Percentiles rank a stretch among this genome's conserved stretches.
phyloP scores from a whole-genome alignment of 352 stramenopile species.

The Aphanomyces cochlioides region DNA sequence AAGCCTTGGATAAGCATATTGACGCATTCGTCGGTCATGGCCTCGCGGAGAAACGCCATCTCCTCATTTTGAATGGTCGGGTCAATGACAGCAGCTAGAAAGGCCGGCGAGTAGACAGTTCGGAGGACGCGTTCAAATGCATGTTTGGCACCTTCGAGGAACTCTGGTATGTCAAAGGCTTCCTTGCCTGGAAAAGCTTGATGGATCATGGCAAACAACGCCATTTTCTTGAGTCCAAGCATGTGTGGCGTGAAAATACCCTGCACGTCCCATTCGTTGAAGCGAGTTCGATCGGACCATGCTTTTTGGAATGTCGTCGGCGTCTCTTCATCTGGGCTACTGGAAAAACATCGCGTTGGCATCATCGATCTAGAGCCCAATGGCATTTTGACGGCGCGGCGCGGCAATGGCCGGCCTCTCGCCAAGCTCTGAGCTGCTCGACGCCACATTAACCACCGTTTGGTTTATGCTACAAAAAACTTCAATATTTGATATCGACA shows the following conservation, averaged over 20 bases:
- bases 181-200: constrained; percentile 9
- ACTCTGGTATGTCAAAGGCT: constrained; percentile 20
- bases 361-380: too few relatives aligned
- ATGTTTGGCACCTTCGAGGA: constrained; percentile 19
- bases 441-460: too few relatives aligned
- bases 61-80: constrained; percentile 22
- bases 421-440: too few relatives aligned
- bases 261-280: constrained; percentile 13
- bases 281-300: constrained; percentile 17
- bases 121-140: constrained; percentile 25
- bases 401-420: too few relatives aligned
- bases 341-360: not conserved
- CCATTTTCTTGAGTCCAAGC: constrained; percentile 17
- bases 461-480: too few relatives aligned
- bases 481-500: too few relatives aligned
- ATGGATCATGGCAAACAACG: constrained; percentile 19
- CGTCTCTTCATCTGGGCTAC: not conserved
- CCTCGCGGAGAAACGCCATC: not conserved
- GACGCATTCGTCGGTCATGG: constrained; percentile 19
- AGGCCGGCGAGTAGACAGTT: constrained; percentile 26
- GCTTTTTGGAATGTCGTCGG: constrained; percentile 10
- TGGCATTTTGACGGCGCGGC: too few relatives aligned
- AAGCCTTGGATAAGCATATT: constrained; percentile 21
- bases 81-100: constrained; percentile 12
- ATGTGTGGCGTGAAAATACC: constrained; percentile 18